These are phyloP conservation scores for Boletellus deceptivus DNA, from an alignment of 1,284 basidiomycete species.

Conservation along the genomic window DNA sequence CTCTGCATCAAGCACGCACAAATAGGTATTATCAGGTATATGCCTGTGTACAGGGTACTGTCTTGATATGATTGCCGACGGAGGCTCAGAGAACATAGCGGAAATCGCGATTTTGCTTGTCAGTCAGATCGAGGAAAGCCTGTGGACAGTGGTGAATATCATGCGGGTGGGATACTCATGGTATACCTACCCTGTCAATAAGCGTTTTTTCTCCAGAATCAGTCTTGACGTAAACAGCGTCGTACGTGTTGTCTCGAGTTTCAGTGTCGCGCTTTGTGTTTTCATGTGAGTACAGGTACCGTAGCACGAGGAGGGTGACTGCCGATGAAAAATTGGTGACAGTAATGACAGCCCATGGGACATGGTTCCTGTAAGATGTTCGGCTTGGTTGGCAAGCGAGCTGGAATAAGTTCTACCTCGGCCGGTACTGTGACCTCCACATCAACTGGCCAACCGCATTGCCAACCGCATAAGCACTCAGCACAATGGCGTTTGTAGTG, in stretches of 20 bases:
- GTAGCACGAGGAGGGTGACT: constrained; percentile 53
- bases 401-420: constrained; percentile 45
- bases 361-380: constrained; percentile 46
- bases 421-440: constrained; percentile 70
- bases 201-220: constrained; percentile 49
- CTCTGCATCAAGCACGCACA: constrained; percentile 7
- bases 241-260: constrained; percentile 57
- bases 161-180: constrained; percentile 1
- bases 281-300: constrained; percentile 60
- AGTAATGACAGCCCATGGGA: constrained; percentile 69
- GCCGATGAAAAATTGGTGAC: constrained; percentile 54
- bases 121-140: constrained; percentile 70
- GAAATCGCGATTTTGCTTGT: constrained; percentile 60
- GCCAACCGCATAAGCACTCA: constrained; percentile 70
- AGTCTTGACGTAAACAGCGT: constrained; percentile 59
- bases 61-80: not conserved
- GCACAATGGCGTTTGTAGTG: constrained; percentile 73
- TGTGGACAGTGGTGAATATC: constrained; percentile 21
- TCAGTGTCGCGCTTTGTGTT: constrained; percentile 62
- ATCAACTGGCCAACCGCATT: constrained; percentile 75
- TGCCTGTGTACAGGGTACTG: constrained; percentile 3
- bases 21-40: constrained; percentile 15
- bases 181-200: constrained; percentile 55
- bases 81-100: constrained; percentile 47
- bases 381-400: not conserved